phyloP scores from a whole-genome alignment of 2,329 filamentous ascomycete species.

The Chlorencoelia australis region DNA sequence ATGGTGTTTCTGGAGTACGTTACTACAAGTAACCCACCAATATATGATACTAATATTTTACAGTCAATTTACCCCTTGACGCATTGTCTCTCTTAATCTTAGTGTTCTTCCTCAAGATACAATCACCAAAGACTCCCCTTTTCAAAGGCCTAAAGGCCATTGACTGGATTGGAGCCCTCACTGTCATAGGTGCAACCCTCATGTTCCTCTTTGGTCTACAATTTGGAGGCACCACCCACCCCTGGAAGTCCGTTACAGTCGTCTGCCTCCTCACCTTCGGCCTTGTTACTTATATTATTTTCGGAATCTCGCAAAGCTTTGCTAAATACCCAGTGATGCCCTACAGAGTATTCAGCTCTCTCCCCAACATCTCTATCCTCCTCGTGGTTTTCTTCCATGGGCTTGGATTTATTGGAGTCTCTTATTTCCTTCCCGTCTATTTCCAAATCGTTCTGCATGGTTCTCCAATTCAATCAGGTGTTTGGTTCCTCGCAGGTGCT shows the following conservation, averaged over 20 bases:
- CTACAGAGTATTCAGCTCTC: conserved; percentile 54
- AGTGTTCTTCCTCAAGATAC: conserved; percentile 51
- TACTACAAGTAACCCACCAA: too few relatives aligned
- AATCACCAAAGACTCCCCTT: conserved; percentile 49
- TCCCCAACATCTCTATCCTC: conserved; percentile 39
- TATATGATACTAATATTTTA: too few relatives aligned
- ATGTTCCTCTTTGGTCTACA: conserved; percentile 80
- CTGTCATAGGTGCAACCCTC: conserved; percentile 62
- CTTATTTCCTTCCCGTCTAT: conserved; percentile 45
- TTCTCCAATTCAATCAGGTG: conserved; percentile 59
- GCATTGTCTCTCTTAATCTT: conserved; percentile 39
- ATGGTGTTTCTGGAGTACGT: conserved; percentile 51
- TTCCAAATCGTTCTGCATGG: conserved; percentile 68
- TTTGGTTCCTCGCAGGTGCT: conserved; percentile 64
- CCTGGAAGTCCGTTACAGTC: conserved; percentile 63
- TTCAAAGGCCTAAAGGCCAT: conserved; percentile 47
- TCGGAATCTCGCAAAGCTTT: conserved; percentile 51
- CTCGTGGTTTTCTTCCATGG: conserved; percentile 9
- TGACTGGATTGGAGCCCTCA: conserved; percentile 48
- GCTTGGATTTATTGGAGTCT: conserved; percentile 51
- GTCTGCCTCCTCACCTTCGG: conserved; percentile 74
- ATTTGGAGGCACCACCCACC: conserved; percentile 63
- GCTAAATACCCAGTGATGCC: conserved; percentile 73
- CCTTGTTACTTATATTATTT: conserved; percentile 37
- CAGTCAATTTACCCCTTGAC: conserved; percentile 37